Evolutionary conservation across 164 flowering plant species (phyloP).

Genomic region (Annona cherimola): DNA sequence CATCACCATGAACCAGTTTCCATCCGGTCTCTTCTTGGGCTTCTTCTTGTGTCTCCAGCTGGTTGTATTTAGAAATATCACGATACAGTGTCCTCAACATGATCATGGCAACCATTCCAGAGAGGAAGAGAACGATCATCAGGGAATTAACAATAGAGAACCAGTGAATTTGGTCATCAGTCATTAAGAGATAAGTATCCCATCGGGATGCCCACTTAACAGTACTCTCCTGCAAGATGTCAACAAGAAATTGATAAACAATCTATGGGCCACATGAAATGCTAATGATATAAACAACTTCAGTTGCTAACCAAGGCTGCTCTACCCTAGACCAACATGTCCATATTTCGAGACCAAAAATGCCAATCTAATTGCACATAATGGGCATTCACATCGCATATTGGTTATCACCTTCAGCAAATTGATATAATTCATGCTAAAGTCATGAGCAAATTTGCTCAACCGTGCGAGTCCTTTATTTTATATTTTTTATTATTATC

Average conservation of each 20-base stretch:
- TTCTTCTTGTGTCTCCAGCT: slow-evolving; percentile 90
- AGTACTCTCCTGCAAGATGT: slow-evolving; percentile 44
- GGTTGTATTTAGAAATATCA: slow-evolving; percentile 85
- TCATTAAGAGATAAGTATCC: slow-evolving; percentile 87
- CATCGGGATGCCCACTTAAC: slow-evolving; percentile 91
- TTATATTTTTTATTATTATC: too few relatives aligned
- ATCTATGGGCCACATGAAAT: background rate
- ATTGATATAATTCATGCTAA: too few relatives aligned
- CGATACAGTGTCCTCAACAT: slow-evolving; percentile 85
- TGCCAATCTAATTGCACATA: background rate
- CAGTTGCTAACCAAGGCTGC: background rate
- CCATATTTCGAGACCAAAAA: background rate
- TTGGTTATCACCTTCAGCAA: background rate
- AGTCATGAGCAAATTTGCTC: too few relatives aligned
- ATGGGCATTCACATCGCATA: background rate
- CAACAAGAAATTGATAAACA: background rate
- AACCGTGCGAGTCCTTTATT: too few relatives aligned
- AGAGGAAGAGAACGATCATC: slow-evolving; percentile 88
- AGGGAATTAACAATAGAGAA: slow-evolving; percentile 84
- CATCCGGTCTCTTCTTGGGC: slow-evolving; percentile 94
- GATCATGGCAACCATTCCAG: slow-evolving; percentile 92
- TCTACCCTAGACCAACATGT: background rate
- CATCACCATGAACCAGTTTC: slow-evolving; percentile 94
- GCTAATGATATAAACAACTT: background rate
- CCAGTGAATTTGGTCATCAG: slow-evolving; percentile 88